Percentiles rank a stretch among this genome's conserved stretches.
Evolutionary conservation across 345 rosid genomes (phyloP).

Genomic region (Pistacia integerrima): DNA sequence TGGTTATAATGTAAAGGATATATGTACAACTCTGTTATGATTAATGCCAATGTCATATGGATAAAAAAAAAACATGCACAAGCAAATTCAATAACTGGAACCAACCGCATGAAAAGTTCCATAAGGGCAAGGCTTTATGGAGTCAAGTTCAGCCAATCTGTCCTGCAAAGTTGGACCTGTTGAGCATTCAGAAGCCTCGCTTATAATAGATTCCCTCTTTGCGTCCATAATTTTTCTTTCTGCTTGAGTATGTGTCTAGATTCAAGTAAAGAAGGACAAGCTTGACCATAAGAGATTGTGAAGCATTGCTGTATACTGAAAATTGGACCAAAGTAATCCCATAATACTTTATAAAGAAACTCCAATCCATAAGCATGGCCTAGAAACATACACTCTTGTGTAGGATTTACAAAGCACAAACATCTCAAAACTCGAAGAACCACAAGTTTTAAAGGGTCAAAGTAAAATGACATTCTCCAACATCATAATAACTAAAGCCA

Average conservation of each 20-base stretch:
- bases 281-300: conserved; percentile 1
- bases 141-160: conserved; percentile 55
- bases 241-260: conserved; percentile 73
- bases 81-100: conserved; percentile 13
- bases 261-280: conserved; percentile 11
- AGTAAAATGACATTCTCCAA: not conserved
- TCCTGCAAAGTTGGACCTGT: conserved; percentile 38
- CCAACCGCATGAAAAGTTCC: conserved; percentile 64
- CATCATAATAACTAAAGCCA: not conserved
- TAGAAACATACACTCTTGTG: not conserved
- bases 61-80: not conserved
- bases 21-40: not conserved
- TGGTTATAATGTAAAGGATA: not conserved
- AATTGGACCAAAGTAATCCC: not conserved
- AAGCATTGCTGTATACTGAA: conserved; percentile 5
- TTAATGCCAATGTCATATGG: not conserved
- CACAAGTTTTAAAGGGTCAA: not conserved
- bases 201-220: conserved; percentile 56
- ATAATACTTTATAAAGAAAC: not conserved
- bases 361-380: not conserved
- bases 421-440: conserved; percentile 9
- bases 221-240: conserved; percentile 61
- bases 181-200: conserved; percentile 46
- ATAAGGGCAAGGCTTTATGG: conserved; percentile 51
- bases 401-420: not conserved